Percentiles rank a stretch among this genome's conserved stretches.
phyloP scores from a whole-genome alignment of 139 green algal species.

The Chlamydomonas sphaeroides region DNA sequence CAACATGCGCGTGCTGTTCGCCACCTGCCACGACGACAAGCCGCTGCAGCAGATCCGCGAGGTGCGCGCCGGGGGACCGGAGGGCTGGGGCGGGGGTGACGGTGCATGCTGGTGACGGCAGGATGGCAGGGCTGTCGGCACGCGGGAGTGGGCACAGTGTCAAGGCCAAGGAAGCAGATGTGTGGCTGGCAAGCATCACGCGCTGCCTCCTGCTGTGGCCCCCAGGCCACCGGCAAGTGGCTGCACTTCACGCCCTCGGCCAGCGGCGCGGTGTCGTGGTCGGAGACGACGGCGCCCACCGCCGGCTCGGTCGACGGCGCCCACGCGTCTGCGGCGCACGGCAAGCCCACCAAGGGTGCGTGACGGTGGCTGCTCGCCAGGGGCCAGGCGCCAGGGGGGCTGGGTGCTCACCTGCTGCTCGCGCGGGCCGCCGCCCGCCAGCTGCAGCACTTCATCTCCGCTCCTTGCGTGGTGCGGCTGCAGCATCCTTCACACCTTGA shows the following conservation, averaged over 20 bases:
- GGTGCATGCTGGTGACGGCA: too few species aligned
- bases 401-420: too few species aligned
- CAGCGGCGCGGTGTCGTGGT: slow-evolving; percentile 80
- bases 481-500: too few species aligned
- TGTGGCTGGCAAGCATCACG: too few species aligned
- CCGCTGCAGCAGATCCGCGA: slow-evolving; percentile 60
- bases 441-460: too few species aligned
- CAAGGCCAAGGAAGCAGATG: too few species aligned
- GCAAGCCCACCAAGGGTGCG: slow-evolving; percentile 38
- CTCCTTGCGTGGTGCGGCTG: too few species aligned
- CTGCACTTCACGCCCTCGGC: slow-evolving; percentile 77
- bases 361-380: neutral
- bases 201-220: too few species aligned
- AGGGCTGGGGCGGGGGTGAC: neutral
- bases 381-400: too few species aligned
- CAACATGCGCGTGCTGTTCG: slow-evolving; percentile 86
- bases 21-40: slow-evolving; percentile 70
- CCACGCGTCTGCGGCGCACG: neutral
- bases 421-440: too few species aligned
- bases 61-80: slow-evolving; percentile 19
- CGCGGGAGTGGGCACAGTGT: too few species aligned
- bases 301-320: neutral
- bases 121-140: too few species aligned
- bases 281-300: slow-evolving; percentile 37
- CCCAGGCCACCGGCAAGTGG: slow-evolving; percentile 46